A percentile compares a stretch with the other conserved stretches of the same genome.
phyloP scores from a whole-genome alignment of 768 basidiomycete genomes.

The Nidula microcarpa region DNA sequence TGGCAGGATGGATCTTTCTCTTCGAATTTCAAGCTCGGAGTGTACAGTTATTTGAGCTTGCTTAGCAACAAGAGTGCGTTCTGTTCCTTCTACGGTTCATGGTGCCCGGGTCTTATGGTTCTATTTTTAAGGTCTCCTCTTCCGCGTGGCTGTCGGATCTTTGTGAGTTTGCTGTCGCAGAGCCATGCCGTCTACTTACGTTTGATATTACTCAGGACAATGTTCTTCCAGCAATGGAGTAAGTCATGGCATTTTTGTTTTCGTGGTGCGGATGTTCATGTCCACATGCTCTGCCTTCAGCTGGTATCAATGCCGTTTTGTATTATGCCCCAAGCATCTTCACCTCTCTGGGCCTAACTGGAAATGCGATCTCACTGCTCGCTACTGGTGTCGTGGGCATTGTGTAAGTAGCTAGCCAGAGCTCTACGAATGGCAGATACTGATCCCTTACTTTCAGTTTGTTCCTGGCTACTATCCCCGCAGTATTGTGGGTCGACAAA shows the following conservation, averaged over 20 bases:
- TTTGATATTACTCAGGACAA: conserved; percentile 35
- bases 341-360: conserved; percentile 51
- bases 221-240: conserved; percentile 87
- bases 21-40: conserved; percentile 60
- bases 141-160: conserved; percentile 60
- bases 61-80: conserved; percentile 43
- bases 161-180: conserved; percentile 28
- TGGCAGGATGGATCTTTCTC: conserved; percentile 57
- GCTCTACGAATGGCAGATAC: neutral
- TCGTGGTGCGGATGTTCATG: neutral
- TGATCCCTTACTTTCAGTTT: conserved; percentile 36
- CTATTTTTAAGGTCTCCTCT: conserved; percentile 43
- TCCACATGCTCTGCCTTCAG: conserved; percentile 8
- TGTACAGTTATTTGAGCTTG: conserved; percentile 60
- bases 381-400: conserved; percentile 75
- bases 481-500: conserved; percentile 79
- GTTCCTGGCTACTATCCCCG: conserved; percentile 77
- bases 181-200: neutral
- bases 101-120: neutral
- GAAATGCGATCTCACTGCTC: conserved; percentile 51
- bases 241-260: conserved; percentile 4
- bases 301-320: conserved; percentile 69
- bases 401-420: conserved; percentile 40
- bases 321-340: conserved; percentile 80
- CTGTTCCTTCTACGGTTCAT: neutral